Evolutionary conservation across 129 eudicot genomes (phyloP).

Genomic region (Flaveria sonorensis): DNA sequence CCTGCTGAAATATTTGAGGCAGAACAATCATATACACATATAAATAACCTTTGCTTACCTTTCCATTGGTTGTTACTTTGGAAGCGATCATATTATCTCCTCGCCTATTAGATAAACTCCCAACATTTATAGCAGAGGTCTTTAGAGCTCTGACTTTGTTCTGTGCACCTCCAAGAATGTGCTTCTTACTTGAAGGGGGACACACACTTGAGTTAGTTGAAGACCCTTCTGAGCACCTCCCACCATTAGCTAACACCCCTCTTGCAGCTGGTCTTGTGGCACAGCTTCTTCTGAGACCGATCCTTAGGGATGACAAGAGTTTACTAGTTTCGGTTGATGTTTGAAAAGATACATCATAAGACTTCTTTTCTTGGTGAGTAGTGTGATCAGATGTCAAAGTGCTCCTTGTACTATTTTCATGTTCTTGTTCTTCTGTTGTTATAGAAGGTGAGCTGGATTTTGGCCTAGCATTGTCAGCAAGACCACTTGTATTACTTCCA

Average conservation of each 20-base stretch:
- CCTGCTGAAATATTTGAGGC: no score
- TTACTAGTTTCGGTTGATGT: conserved; percentile 35
- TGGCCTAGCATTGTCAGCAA: conserved; percentile 24
- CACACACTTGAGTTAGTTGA: conserved; percentile 64
- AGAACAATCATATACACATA: neutral
- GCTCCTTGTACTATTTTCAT: conserved; percentile 38
- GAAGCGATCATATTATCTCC: conserved; percentile 7
- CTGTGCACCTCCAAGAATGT: conserved; percentile 17
- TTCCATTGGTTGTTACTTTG: conserved; percentile 38
- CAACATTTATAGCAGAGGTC: conserved; percentile 30
- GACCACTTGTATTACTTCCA: conserved; percentile 27
- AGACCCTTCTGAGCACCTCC: conserved; percentile 49
- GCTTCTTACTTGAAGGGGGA: conserved; percentile 38
- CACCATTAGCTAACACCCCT: conserved; percentile 34
- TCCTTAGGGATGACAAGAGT: conserved; percentile 43
- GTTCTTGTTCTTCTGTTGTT: conserved; percentile 14
- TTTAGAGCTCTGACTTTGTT: conserved; percentile 37
- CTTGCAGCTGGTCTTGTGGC: conserved; percentile 63
- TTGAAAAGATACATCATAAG: conserved; percentile 35
- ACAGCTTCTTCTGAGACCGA: conserved; percentile 52
- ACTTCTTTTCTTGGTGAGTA: conserved; percentile 32
- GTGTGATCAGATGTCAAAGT: conserved; percentile 42
- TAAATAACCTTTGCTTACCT: conserved; percentile 34
- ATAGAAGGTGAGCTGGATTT: conserved; percentile 34
- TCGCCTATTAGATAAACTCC: conserved; percentile 11